Evolutionary conservation across 257 asterid species (phyloP), one percentile per base, ranked within the genome.

Genomic region (Fraxinus quadrangulata): DNA sequence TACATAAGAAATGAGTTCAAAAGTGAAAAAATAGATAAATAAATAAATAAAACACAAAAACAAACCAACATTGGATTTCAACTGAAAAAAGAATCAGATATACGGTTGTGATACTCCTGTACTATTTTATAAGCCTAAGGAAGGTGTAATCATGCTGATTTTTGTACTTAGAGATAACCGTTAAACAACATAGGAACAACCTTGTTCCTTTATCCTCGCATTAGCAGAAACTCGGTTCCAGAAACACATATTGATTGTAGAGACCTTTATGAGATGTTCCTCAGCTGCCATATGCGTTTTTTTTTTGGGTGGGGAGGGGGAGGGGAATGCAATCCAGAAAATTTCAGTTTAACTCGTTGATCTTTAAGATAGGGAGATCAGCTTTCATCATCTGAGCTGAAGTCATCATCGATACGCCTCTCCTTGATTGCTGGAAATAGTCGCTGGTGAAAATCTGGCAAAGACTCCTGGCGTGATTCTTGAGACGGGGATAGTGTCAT

Each of bases 341-440:
- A 19, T 49, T 36, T 26, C 26, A 16, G 59, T 49, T 45, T 40
- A 73, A 77, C 70, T 47, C 9, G 21, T 39, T 71, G 31, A 40
- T 71, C 74, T 39, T 71, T 67, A 45, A 70, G 21, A 77, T 16
- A 65, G 10, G 75, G 76, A 74, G 81, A 72, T 82, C 85, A 89
- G 76, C 76, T 79, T n/a, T 88, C 94, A 6, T 88, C 93, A 45
- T 91, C 97, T 45, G 97, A 94, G 80, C 89, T 83, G 85, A 82
- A 85, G 56, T 88, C 88, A 30, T 86, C 87, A 16, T 89, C 89
- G 37, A 77, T 67, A 42, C 85, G 90, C 40, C 86, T 84, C 65
- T 85, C 89, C 86, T 87, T 86, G 87, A 92, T 86, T 67, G 97
- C 90, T 26, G 98, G 98, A 83, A 94, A 94, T 21, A 89, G 75